Conservation (phyloP, 306 rosid genomes). For the Glycyrrhiza uralensis region DNA sequence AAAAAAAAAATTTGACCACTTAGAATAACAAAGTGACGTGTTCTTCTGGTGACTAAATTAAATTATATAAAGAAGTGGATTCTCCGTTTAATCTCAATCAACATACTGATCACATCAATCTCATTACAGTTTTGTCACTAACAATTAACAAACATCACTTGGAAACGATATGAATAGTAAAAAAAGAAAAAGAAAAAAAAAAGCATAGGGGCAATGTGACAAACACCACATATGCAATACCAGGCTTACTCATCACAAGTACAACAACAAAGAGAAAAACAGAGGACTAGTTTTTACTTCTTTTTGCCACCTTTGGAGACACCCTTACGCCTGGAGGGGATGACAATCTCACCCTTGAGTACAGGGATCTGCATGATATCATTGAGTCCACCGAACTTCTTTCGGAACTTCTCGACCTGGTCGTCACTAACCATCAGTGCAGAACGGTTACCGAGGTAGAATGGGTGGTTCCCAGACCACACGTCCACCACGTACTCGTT, state of each 20-base stretch:
- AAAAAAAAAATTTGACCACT: too few relatives aligned
- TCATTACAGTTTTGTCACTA: neutral
- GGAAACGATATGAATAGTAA: neutral
- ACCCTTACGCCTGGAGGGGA: slow-evolving; percentile 66
- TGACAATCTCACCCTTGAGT: slow-evolving; percentile 74
- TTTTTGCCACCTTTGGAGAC: slow-evolving; percentile 67
- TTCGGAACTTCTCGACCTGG: slow-evolving; percentile 94
- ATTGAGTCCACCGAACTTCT: slow-evolving; percentile 62
- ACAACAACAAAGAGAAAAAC: too few relatives aligned
- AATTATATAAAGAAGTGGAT: too few relatives aligned
- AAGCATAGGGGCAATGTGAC: neutral
- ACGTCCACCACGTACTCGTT: slow-evolving; percentile 89
- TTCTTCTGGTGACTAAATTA: too few relatives aligned
- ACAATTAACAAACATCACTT: neutral
- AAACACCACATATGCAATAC: slow-evolving; percentile 22
- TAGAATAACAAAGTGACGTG: too few relatives aligned
- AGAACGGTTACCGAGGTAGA: slow-evolving; percentile 82
- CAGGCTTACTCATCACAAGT: too few relatives aligned
- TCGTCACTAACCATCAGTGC: slow-evolving; percentile 54
- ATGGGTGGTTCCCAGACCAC: slow-evolving; percentile 97
- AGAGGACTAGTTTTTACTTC: too few relatives aligned
- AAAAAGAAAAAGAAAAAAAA: too few relatives aligned
- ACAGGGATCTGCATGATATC: slow-evolving; percentile 79
- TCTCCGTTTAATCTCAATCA: too few relatives aligned
- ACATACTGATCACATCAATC: too few relatives aligned